Percentiles rank a stretch among this genome's conserved stretches.
Evolutionary conservation across 331 rosid species (phyloP).

Genomic region (Erythrophleum ivorense): DNA sequence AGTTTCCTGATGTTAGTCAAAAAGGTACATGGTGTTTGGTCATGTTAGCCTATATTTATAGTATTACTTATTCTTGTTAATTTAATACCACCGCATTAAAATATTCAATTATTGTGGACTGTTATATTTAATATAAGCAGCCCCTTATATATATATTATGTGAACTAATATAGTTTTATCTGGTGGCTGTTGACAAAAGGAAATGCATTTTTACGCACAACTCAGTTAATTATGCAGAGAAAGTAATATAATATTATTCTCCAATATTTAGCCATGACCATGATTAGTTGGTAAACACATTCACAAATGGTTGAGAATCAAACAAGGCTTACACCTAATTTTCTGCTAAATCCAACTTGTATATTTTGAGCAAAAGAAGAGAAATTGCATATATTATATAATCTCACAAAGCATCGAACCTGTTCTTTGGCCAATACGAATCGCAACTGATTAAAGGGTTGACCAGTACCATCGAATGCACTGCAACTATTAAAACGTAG

Average conservation of each 20-base stretch:
- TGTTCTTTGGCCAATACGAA: too few species aligned
- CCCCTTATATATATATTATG: not conserved
- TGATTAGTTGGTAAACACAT: not conserved
- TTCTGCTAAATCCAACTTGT: not conserved
- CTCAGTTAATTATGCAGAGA: not conserved
- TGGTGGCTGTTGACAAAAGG: slow-evolving; percentile 21
- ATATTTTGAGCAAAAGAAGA: not conserved
- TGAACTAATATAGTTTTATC: not conserved
- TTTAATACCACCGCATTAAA: slow-evolving; percentile 11
- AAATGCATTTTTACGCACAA: slow-evolving; percentile 15
- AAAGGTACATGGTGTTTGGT: slow-evolving; percentile 45
- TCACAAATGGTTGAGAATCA: not conserved
- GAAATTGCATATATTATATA: too few species aligned
- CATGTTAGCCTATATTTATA: slow-evolving; percentile 36
- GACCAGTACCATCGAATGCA: too few species aligned
- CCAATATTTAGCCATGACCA: not conserved
- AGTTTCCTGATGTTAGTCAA: slow-evolving; percentile 33
- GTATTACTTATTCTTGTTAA: slow-evolving; percentile 12
- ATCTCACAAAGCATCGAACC: too few species aligned
- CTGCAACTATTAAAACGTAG: too few species aligned
- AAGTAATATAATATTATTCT: not conserved
- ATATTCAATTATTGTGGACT: slow-evolving; percentile 30
- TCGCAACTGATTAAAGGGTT: too few species aligned
- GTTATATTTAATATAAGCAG: not conserved
- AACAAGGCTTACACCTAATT: not conserved